These are phyloP conservation scores for Boletus subcaerulescens DNA, from an alignment of 768 basidiomycete species.

Conservation along the genomic window DNA sequence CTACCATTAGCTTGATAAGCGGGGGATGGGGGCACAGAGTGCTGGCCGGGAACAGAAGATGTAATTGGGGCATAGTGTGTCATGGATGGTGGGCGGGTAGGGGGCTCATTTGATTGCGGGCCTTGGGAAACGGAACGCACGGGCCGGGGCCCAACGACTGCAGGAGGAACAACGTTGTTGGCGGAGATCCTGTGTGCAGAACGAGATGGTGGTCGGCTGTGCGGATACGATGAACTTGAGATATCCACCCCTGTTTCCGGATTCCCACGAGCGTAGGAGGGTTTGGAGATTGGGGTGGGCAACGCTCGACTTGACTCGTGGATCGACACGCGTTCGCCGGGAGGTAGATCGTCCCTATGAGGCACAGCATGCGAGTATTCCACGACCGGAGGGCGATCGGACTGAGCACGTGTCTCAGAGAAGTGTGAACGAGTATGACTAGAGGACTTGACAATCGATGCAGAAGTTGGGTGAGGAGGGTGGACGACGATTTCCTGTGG, in stretches of 20 bases:
- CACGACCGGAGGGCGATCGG: slow-evolving; percentile 18
- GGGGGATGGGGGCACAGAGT: slow-evolving; percentile 20
- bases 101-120: slow-evolving; percentile 19
- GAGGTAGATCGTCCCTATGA: slow-evolving; percentile 20
- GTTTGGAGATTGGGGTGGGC: slow-evolving; percentile 17
- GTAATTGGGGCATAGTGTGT: slow-evolving; percentile 6
- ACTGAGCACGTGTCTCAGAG: slow-evolving; percentile 22
- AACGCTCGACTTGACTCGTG: slow-evolving; percentile 24
- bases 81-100: slow-evolving; percentile 26
- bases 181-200: slow-evolving; percentile 22
- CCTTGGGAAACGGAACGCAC: slow-evolving; percentile 29
- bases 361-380: slow-evolving; percentile 26
- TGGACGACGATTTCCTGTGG: slow-evolving; percentile 24
- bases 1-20: slow-evolving; percentile 12
- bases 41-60: slow-evolving; percentile 12
- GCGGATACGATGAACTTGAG: slow-evolving; percentile 14
- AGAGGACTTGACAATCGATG: slow-evolving; percentile 25
- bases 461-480: slow-evolving; percentile 22
- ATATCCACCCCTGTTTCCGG: slow-evolving; percentile 23
- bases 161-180: slow-evolving; percentile 18
- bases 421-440: slow-evolving; percentile 19
- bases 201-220: slow-evolving; percentile 28
- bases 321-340: slow-evolving; percentile 27
- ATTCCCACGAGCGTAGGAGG: slow-evolving; percentile 25
- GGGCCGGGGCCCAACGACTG: slow-evolving; percentile 28